phyloP scores from a whole-genome alignment of 2,329 filamentous ascomycete genomes.

The Cladosporium sp. region DNA sequence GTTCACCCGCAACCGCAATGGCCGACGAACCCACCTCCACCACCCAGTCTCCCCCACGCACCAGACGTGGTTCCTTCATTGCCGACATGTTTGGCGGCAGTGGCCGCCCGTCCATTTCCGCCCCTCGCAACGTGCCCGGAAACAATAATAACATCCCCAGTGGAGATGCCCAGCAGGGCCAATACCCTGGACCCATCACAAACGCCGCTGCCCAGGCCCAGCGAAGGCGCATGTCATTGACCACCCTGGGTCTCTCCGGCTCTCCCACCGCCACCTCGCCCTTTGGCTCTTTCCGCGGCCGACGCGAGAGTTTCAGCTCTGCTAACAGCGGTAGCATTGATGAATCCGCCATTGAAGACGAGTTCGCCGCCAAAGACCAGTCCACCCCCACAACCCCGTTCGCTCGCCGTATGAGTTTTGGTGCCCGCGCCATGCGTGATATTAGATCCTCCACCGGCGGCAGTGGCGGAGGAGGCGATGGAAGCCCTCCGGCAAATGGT shows the following conservation, averaged over 20 bases:
- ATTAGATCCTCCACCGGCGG: conserved; percentile 54
- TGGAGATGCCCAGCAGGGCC: conserved; percentile 27
- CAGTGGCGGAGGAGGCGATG: conserved; percentile 39
- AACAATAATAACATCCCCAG: conserved; percentile 22
- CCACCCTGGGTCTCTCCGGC: conserved; percentile 45
- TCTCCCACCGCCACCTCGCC: conserved; percentile 41
- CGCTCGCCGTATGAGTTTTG: conserved; percentile 83
- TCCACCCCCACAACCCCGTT: conserved; percentile 66
- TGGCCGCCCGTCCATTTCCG: conserved; percentile 23
- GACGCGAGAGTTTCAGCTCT: conserved; percentile 41
- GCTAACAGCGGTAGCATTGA: conserved; percentile 41
- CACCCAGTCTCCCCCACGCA: conserved; percentile 33
- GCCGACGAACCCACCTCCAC: conserved; percentile 38
- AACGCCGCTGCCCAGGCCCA: conserved; percentile 47
- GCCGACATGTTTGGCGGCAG: conserved; percentile 44
- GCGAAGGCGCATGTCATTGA: conserved; percentile 46
- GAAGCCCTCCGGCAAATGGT: conserved; percentile 29
- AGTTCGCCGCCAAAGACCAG: conserved; percentile 45
- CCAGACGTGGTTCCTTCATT: conserved; percentile 45
- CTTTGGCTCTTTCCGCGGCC: conserved; percentile 39
- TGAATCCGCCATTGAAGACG: conserved; percentile 54
- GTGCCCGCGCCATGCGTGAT: conserved; percentile 71
- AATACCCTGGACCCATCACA: conserved; percentile 44
- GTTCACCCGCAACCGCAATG: conserved; percentile 18
- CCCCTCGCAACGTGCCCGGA: conserved; percentile 20